Conservation (phyloP, 2,329 filamentous ascomycete genomes). For the Paecilomyces sp. region DNA sequence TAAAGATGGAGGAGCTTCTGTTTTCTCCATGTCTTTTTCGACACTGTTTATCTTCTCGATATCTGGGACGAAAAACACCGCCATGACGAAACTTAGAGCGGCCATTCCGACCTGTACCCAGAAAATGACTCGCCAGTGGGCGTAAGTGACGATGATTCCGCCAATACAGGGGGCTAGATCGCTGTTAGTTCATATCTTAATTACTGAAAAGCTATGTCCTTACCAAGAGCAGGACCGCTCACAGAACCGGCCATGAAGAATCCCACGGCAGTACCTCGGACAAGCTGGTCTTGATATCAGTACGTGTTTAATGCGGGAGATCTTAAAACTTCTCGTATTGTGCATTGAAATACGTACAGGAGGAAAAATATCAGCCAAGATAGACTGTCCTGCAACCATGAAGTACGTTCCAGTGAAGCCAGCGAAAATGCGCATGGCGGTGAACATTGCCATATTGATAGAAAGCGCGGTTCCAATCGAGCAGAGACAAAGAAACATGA, state of each 20-base stretch:
- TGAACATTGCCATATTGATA: conserved; percentile 26
- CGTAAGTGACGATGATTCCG: conserved; percentile 70
- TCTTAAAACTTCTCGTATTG: background rate
- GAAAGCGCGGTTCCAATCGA: conserved; percentile 25
- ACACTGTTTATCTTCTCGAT: conserved; percentile 54
- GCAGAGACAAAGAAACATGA: conserved; percentile 23
- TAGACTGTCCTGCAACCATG: conserved; percentile 33
- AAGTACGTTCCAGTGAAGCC: conserved; percentile 33
- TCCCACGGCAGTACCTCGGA: conserved; percentile 35
- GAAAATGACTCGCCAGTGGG: conserved; percentile 68
- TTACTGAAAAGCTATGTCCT: background rate
- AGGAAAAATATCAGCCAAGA: conserved; percentile 32
- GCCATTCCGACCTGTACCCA: conserved; percentile 68
- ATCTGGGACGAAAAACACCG: conserved; percentile 62
- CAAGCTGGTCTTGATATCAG: background rate
- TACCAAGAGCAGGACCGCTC: conserved; percentile 37
- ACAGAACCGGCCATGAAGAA: conserved; percentile 39
- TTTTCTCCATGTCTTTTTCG: conserved; percentile 36
- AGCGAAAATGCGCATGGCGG: conserved; percentile 25
- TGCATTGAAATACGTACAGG: conserved; percentile 16
- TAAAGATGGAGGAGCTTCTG: background rate
- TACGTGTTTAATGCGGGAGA: background rate
- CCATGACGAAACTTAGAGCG: conserved; percentile 50
- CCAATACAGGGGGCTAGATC: conserved; percentile 51
- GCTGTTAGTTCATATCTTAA: background rate